Percentiles rank a stretch among this genome's conserved stretches.
These are phyloP conservation scores for Mycosphaerella sp. DNA, from an alignment of 2,329 filamentous ascomycete genomes.

Conservation along the genomic window DNA sequence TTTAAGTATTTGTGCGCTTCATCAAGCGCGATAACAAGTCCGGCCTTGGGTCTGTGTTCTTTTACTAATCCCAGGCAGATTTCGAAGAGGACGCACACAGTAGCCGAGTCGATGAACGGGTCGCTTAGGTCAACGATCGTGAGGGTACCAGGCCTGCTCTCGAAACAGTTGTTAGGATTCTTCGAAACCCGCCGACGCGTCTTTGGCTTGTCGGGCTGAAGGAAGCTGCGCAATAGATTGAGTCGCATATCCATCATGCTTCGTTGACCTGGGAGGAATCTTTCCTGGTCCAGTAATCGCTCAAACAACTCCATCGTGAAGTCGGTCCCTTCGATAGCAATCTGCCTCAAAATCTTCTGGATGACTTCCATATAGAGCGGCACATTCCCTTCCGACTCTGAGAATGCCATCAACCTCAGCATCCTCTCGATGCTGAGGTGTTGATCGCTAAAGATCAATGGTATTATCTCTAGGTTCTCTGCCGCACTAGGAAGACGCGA, in stretches of 20 bases:
- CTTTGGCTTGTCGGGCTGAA: conserved; percentile 33
- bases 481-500: conserved; percentile 31
- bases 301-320: conserved; percentile 52
- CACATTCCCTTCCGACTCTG: conserved; percentile 35
- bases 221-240: conserved; percentile 58
- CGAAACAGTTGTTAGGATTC: too few relatives aligned
- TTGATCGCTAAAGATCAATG: conserved; percentile 41
- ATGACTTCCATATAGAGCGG: conserved; percentile 54
- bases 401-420: conserved; percentile 51
- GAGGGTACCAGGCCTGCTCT: conserved; percentile 44
- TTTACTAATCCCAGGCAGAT: conserved; percentile 61
- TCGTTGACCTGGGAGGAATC: conserved; percentile 47
- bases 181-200: too few relatives aligned
- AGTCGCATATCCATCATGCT: conserved; percentile 56
- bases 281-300: conserved; percentile 31
- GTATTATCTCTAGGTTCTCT: conserved; percentile 42
- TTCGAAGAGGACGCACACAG: conserved; percentile 66
- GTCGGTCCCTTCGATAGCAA: conserved; percentile 41
- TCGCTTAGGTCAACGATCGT: conserved; percentile 69
- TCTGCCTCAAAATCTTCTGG: conserved; percentile 51
- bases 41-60: conserved; percentile 34
- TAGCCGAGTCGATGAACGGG: conserved; percentile 60
- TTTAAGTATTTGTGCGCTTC: conserved; percentile 68
- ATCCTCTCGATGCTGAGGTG: conserved; percentile 50
- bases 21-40: conserved; percentile 63